A percentile compares a stretch with the other conserved stretches of the same genome.
phyloP scores from a whole-genome alignment of 441 rosid species.

The Adansonia grandidieri region DNA sequence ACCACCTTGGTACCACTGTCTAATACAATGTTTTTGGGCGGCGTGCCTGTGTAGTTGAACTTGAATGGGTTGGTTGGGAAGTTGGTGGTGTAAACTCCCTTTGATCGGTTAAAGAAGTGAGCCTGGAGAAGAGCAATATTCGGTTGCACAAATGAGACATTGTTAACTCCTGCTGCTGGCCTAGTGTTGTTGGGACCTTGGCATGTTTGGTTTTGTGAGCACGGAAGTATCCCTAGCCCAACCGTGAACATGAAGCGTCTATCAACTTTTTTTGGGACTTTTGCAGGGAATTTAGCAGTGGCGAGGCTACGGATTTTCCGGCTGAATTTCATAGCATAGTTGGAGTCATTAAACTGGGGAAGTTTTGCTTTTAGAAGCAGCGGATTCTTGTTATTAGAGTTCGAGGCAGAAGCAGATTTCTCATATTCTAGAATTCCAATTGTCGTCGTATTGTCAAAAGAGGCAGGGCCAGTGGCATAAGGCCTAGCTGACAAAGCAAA shows the following conservation, averaged over 20 bases:
- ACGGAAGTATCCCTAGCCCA: conserved; percentile 38
- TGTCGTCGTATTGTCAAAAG: conserved; percentile 44
- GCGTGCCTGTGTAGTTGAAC: conserved; percentile 43
- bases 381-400: conserved; percentile 24
- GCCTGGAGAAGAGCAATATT: conserved; percentile 42
- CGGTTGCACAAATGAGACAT: conserved; percentile 40
- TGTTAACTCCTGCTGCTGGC: conserved; percentile 35
- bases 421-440: conserved; percentile 38
- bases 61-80: conserved; percentile 37
- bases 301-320: too few relatives aligned
- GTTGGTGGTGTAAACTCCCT: conserved; percentile 37
- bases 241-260: conserved; percentile 26
- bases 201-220: conserved; percentile 34
- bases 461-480: conserved; percentile 41
- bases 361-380: too few relatives aligned
- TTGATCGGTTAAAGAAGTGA: conserved; percentile 41
- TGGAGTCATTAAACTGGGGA: too few relatives aligned
- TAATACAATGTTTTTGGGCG: conserved; percentile 36
- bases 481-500: conserved; percentile 38
- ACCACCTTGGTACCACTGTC: conserved; percentile 32
- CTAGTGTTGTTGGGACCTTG: conserved; percentile 34
- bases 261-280: too few relatives aligned
- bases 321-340: too few relatives aligned
- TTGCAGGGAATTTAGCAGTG: too few relatives aligned
- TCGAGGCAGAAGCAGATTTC: conserved; percentile 13